These are phyloP conservation scores for Mycena rebaudengoi DNA, from an alignment of 768 basidiomycete species.

Conservation along the genomic window DNA sequence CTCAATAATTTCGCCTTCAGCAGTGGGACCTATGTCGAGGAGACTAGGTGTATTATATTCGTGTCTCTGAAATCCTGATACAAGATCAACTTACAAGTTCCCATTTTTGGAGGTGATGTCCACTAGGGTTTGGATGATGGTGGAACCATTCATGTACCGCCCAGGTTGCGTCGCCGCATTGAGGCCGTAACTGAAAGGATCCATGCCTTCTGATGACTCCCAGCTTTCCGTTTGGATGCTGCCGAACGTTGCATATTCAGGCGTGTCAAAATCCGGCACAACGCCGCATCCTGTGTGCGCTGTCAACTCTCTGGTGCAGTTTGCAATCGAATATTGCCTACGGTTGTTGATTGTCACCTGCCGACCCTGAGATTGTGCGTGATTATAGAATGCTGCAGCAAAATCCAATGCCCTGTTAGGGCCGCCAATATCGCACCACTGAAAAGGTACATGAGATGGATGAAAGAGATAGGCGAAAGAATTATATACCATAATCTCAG, in stretches of 20 bases:
- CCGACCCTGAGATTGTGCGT: conserved; percentile 46
- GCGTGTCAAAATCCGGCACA: conserved; percentile 62
- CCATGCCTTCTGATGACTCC: conserved; percentile 70
- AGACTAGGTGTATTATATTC: conserved; percentile 41
- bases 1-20: conserved; percentile 60
- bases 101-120: conserved; percentile 72
- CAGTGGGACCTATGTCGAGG: conserved; percentile 62
- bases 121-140: conserved; percentile 59
- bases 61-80: neutral
- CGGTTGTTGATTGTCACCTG: conserved; percentile 56
- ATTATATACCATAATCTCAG: conserved; percentile 64
- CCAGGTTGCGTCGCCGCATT: conserved; percentile 50
- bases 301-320: neutral
- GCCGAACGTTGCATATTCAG: conserved; percentile 60
- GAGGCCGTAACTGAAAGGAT: conserved; percentile 60
- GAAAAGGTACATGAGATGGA: neutral
- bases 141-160: conserved; percentile 58
- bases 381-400: conserved; percentile 54
- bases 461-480: neutral
- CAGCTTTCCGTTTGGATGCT: conserved; percentile 56
- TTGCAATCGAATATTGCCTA: conserved; percentile 11
- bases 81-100: conserved; percentile 54
- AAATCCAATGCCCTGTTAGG: conserved; percentile 55
- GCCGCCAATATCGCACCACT: conserved; percentile 70
- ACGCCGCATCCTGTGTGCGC: conserved; percentile 51